Percentiles rank a stretch among this genome's conserved stretches.
Evolutionary conservation across 371 early-diverging fungal genomes (phyloP).

Genomic region (Mortierella sp.): DNA sequence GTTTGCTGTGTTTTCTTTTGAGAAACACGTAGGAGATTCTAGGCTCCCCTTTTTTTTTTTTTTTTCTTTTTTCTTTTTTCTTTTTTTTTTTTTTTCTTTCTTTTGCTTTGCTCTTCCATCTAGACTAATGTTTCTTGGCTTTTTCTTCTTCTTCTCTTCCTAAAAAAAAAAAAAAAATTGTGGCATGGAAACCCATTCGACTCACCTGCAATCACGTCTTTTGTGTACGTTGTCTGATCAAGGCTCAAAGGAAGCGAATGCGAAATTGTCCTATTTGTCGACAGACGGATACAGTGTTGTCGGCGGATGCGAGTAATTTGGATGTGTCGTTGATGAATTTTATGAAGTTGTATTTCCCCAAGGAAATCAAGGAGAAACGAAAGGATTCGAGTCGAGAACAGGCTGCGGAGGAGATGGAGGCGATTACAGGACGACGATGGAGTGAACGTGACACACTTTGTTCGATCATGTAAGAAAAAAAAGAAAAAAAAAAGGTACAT

Average conservation of each 20-base stretch:
- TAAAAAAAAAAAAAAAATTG: slow-evolving; percentile 35
- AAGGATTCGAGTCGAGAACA: slow-evolving; percentile 73
- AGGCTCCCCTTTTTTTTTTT: not conserved
- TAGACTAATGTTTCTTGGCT: not conserved
- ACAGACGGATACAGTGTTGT: slow-evolving; percentile 61
- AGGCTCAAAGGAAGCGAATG: slow-evolving; percentile 71
- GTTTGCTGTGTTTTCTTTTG: slow-evolving; percentile 23
- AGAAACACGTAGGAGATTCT: not conserved
- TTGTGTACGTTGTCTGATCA: slow-evolving; percentile 80
- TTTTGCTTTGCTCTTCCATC: not conserved
- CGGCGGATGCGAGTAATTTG: slow-evolving; percentile 67
- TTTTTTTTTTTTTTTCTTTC: too few relatives aligned
- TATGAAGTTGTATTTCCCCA: slow-evolving; percentile 76
- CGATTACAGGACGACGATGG: slow-evolving; percentile 61
- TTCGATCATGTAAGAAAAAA: slow-evolving; percentile 26
- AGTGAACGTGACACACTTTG: slow-evolving; percentile 14
- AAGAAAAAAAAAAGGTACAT: too few relatives aligned
- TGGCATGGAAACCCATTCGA: slow-evolving; percentile 82
- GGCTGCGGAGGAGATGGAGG: slow-evolving; percentile 69
- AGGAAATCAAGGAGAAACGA: slow-evolving; percentile 76
- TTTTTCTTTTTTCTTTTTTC: not conserved
- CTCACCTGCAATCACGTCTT: slow-evolving; percentile 77
- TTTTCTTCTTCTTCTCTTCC: slow-evolving; percentile 5
- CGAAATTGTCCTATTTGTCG: slow-evolving; percentile 80
- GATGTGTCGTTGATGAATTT: slow-evolving; percentile 74